These are phyloP conservation scores for Besnoitia besnoiti DNA, from an alignment of 169 alveolate genomes.

Conservation along the genomic window DNA sequence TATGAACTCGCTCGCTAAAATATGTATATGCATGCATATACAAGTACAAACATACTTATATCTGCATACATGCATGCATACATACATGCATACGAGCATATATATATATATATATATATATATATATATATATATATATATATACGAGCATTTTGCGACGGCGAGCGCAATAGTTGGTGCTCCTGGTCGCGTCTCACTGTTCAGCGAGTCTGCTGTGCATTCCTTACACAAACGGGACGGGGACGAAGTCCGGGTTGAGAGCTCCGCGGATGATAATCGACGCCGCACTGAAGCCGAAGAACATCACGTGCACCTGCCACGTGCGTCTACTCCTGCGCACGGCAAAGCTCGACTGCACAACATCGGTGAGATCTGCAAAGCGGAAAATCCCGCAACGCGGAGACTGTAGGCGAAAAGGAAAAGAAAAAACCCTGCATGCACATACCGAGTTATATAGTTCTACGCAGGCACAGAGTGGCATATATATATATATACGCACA, in stretches of 20 bases:
- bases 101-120: too few species aligned
- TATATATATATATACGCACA: too few species aligned
- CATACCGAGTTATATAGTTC: neutral
- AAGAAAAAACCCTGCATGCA: neutral
- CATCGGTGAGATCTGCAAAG: neutral
- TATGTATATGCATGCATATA: too few species aligned
- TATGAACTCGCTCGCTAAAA: too few species aligned
- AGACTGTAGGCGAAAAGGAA: neutral
- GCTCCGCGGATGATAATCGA: constrained; percentile 45
- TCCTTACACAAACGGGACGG: constrained; percentile 50
- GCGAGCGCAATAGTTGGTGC: neutral
- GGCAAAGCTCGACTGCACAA: neutral
- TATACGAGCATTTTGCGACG: neutral
- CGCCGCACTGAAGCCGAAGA: constrained; percentile 44
- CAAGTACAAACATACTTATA: neutral
- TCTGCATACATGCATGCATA: neutral
- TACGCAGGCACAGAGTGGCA: neutral
- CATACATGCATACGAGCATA: neutral
- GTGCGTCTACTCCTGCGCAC: constrained; percentile 10
- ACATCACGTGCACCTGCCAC: constrained; percentile 48
- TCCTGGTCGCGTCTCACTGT: neutral
- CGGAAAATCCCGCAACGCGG: neutral
- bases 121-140: too few species aligned
- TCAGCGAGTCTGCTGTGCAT: too few species aligned
- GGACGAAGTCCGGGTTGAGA: constrained; percentile 45